Evolutionary conservation across 192 early-diverging fungal species (phyloP).

Genomic region (Backusella morwellensis): DNA sequence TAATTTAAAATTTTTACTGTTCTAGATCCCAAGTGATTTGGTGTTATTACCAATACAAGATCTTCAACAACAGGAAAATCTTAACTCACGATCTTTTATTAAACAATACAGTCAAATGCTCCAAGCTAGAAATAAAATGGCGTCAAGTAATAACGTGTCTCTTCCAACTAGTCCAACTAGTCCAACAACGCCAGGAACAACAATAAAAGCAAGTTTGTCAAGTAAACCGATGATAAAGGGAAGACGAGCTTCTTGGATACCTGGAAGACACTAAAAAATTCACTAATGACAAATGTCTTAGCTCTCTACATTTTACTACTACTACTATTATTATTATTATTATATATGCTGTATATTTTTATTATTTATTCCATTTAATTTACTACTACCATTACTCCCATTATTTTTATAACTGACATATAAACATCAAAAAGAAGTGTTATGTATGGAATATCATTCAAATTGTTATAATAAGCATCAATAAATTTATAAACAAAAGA

Average conservation of each 20-base stretch:
- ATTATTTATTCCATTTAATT: background rate
- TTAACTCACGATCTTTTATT: slow-evolving; percentile 7
- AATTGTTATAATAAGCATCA: too few relatives aligned
- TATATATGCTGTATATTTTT: slow-evolving; percentile 2
- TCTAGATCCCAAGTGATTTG: slow-evolving; percentile 9
- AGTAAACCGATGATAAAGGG: background rate
- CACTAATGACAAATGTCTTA: background rate
- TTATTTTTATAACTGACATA: background rate
- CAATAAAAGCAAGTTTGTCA: background rate
- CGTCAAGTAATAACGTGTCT: background rate
- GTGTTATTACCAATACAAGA: background rate
- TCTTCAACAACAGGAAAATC: background rate
- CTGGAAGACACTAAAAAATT: background rate
- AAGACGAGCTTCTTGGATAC: background rate
- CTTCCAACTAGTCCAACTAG: background rate
- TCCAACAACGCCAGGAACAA: background rate
- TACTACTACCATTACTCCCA: background rate
- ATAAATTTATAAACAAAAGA: background rate
- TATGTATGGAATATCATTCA: background rate
- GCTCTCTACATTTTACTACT: too few relatives aligned
- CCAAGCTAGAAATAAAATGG: background rate
- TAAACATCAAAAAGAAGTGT: background rate
- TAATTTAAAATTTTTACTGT: background rate
- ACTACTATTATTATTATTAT: background rate
- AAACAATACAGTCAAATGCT: slow-evolving; percentile 1